phyloP scores from a whole-genome alignment of 2,329 filamentous ascomycete genomes.

The Aspergillus fumigatus region DNA sequence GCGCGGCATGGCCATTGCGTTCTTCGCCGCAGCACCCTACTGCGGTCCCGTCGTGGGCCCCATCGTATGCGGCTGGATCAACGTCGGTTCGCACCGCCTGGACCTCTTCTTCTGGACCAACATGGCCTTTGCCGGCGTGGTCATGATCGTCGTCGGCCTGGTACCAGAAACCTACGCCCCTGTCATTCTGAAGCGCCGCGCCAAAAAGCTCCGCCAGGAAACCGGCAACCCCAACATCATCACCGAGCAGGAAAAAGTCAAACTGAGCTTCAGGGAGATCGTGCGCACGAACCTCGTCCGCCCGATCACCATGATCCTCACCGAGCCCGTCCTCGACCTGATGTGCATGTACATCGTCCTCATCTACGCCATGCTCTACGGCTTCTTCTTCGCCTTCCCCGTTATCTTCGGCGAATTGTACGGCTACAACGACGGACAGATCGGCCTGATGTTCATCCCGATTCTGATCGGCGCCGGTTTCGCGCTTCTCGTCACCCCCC shows the following conservation, averaged over 20 bases:
- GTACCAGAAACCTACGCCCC: conserved; percentile 36
- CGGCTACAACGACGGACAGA: conserved; percentile 30
- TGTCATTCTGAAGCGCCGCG: conserved; percentile 30
- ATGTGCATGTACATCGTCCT: conserved; percentile 72
- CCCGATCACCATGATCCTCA: conserved; percentile 74
- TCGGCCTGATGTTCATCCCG: conserved; percentile 41
- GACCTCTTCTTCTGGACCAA: conserved; percentile 33
- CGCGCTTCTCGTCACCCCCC: conserved; percentile 28
- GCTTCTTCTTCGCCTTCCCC: conserved; percentile 48
- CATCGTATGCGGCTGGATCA: conserved; percentile 68
- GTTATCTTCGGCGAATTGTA: conserved; percentile 72
- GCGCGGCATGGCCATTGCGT: conserved; percentile 75
- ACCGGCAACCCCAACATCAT: conserved; percentile 30
- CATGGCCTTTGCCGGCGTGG: conserved; percentile 25
- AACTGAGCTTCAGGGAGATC: conserved; percentile 23
- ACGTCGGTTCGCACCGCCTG: conserved; percentile 32
- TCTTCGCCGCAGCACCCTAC: conserved; percentile 73
- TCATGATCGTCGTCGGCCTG: conserved; percentile 20
- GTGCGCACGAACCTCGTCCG: conserved; percentile 68
- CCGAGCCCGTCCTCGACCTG: conserved; percentile 33
- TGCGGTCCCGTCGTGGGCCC: conserved; percentile 70
- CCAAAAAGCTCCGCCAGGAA: conserved; percentile 27
- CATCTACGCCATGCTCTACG: conserved; percentile 46
- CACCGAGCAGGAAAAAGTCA: conserved; percentile 28
- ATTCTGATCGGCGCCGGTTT: conserved; percentile 30